Evolutionary conservation across 495 filamentous ascomycete genomes (phyloP), one percentile per base, ranked within the genome.

Genomic region (Penicillium subrubescens): DNA sequence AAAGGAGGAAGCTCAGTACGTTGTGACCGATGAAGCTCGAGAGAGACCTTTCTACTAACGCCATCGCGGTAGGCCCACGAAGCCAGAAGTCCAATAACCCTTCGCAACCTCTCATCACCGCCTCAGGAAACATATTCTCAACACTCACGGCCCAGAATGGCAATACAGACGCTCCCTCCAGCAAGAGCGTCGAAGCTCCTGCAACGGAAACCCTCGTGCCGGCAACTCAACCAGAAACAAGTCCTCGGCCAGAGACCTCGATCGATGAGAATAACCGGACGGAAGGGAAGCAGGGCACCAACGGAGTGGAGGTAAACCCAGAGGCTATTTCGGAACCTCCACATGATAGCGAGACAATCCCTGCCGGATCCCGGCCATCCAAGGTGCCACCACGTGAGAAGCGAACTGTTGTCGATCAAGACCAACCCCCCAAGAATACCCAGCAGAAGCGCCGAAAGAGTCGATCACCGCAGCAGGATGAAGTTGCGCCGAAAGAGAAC

Each of bases 1-100:
- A 72, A 55, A 44, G 65, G 41, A 65, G 68, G 64, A 67, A 62
- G 56, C 52, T 67, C 59, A 67, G 70, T 75, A 63, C 21, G 68
- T 68, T 19, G 43, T 17, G 25, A 31, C 34, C 27, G 15, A 56
- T 11, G 29, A 29, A 31, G n/a, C 31, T 29, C n/a, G 27, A n/a
- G 43, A 19, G 12, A 46, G 19, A 48, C 44, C 25, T 31, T 17
- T 52, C 33, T 35, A 37, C 53, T 56, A 37, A 56, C 17, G 17
- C 31, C 2, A 1, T 21, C 31, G 1, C 11, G 17, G 5, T 37
- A 56, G 53, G 33, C n/a, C n/a, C 27, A 19, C 53, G 31, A 21
- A 56, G 17, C 7, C 53, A 33, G 25, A 15, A 27, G 4, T 21
- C 19, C 14, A 54, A 61, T 11, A 59, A 39, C 11, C 62, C 60